Evolutionary conservation across 164 flowering plant species (phyloP).

Genomic region (Akebia trifoliata): DNA sequence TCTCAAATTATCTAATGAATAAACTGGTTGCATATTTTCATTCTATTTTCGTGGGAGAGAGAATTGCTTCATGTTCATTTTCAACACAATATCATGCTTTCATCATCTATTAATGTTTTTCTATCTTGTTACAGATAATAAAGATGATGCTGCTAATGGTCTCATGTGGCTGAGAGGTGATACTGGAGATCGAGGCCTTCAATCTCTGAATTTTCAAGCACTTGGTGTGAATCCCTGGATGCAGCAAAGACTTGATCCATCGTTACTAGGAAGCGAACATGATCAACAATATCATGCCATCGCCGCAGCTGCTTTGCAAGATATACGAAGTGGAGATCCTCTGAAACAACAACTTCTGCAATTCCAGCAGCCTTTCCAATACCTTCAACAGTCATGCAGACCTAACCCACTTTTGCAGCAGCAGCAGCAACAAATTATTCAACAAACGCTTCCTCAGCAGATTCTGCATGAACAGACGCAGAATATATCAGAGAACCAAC

Average conservation of each 20-base stretch:
- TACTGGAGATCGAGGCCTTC: conserved; percentile 50
- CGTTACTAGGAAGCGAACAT: conserved; percentile 41
- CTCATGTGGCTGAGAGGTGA: conserved; percentile 71
- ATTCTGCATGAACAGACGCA: conserved; percentile 45
- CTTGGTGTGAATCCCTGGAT: conserved; percentile 57
- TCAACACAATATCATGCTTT: neutral
- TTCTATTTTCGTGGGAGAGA: neutral
- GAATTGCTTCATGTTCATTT: neutral
- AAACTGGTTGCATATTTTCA: neutral
- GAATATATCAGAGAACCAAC: conserved; percentile 29
- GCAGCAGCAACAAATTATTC: conserved; percentile 45
- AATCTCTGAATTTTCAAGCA: conserved; percentile 50
- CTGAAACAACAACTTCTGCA: conserved; percentile 56
- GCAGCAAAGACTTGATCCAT: conserved; percentile 63
- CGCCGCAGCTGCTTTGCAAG: conserved; percentile 54
- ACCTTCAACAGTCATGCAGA: conserved; percentile 41
- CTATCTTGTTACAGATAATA: conserved; percentile 35
- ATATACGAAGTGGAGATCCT: conserved; percentile 50
- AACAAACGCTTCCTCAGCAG: conserved; percentile 40
- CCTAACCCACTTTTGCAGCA: conserved; percentile 38
- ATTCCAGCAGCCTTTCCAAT: conserved; percentile 55
- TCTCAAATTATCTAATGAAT: no score
- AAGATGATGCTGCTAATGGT: conserved; percentile 46
- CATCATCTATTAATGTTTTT: neutral
- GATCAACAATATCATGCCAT: conserved; percentile 66